Base-by-base conservation (phyloP, 306 rosid species). In the Quercus engelmannii region DNA sequence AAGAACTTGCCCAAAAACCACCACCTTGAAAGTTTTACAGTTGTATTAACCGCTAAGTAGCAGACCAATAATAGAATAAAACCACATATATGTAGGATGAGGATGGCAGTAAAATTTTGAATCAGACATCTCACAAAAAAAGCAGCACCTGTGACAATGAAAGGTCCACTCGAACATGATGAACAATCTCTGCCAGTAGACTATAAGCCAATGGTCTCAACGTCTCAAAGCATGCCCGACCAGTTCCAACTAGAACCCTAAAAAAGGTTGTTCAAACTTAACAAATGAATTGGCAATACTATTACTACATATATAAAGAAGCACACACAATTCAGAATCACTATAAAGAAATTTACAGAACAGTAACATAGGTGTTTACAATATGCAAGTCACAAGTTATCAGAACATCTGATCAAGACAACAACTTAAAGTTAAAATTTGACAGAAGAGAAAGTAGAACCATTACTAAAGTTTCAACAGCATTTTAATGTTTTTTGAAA, bases 181-280 rank as follows among this genome's bases (percentile, higher is more conserved):
- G 99, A 79, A 96, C 99, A 82, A 96, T 96, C 89, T 93, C 99
- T 74, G 99, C 99, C 74, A 96, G 87, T 79, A 96, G 88, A 88
- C 98, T 96, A 81, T 93, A 96, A 79, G 99, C 99, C 89, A 96
- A 83, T 57, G 99, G 99, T 78, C 99, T 88, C 87, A 93, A 79
- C 1, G 98, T 90, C 90, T 96, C 99, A 81, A 93, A 96, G 93
- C 99, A 96, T 62, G 99, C 98, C 63, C 97, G 89, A 58, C 99
- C 99, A 75, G 93, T 87, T 82, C 99, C 99, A 76, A 96, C 98
- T 67, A 96, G 87, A 83, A 91, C 97, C 91, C 99, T 96, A 83
- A 68, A 83, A 83, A 21, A 75, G 33, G 75, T 63, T 78, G 71
- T 55, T 67, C 12, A 38, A 21, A 21, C 30, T 73, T 64, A 52